Evolutionary conservation across 352 stramenopile genomes (phyloP), one percentile per base, ranked within the genome.

Genomic region (Halophytophthora batemanensis): DNA sequence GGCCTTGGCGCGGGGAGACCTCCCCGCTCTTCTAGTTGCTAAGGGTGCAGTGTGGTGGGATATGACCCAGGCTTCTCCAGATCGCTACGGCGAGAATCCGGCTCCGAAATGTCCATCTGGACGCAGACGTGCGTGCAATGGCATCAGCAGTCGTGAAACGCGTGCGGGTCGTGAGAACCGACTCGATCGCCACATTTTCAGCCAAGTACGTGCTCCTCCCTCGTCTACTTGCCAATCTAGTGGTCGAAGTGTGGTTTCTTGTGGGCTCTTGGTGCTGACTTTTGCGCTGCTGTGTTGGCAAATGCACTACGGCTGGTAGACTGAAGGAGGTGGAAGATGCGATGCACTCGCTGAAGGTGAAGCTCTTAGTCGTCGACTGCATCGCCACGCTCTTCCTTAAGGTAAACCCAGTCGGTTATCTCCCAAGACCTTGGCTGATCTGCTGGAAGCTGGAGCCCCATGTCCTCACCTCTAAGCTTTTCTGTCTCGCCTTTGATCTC

Each of bases 341-440:
- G 17, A 73, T 90, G 50, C 41, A 66, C n/a, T 53, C 51, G 14
- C 52, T 76, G 25, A 58, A 71, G 19, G 62, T 77, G 13, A 86
- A 89, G 43, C 69, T 91, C 41, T 18, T 93, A 2, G 62, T 93
- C 29, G 59, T 92, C 44, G 83, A 93, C 64, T 92, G 81, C n/a
- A 48, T 88, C 1, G 69, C 78, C 8, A 69, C 77, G 22, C 51
- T 88, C 6, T 76, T 87, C 21, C 38, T 77, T 3, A 85, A 90
- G 57, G 78, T 89, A 38, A 21, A 21, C 34, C 10, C 11, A n/a
- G 15, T 15, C 13, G 10, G 37, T 2, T 23, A 33, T 40, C n/a
- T 48, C 29, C 21, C 36, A 18, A 21, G 11, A 34, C 36, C 33
- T 40, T 28, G 4, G 14, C 6, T 25, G 17, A 37, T 10, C 7